These are phyloP conservation scores for Mucuna pruriens DNA, from an alignment of 306 rosid genomes.

Conservation along the genomic window DNA sequence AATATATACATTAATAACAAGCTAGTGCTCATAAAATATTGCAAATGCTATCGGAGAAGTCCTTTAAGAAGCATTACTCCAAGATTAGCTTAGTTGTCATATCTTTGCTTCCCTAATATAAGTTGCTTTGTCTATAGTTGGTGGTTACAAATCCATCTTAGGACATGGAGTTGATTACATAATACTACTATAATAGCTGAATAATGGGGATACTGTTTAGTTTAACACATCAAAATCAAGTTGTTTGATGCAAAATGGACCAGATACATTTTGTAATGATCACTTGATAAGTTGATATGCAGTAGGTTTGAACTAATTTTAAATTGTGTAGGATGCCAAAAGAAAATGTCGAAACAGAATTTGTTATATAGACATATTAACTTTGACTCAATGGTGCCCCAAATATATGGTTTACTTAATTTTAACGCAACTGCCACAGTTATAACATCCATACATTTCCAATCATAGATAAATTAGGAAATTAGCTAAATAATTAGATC, in stretches of 20 bases:
- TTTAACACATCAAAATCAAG: neutral
- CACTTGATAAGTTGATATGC: constrained; percentile 7
- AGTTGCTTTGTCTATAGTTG: neutral
- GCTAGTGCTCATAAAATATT: constrained; percentile 1
- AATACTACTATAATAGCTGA: neutral
- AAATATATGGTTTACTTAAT: neutral
- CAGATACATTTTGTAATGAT: neutral
- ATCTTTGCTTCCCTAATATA: constrained; percentile 12
- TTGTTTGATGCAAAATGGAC: constrained; percentile 19
- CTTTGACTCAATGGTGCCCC: neutral
- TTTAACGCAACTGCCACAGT: neutral
- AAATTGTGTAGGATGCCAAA: neutral
- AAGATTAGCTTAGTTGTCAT: constrained; percentile 38
- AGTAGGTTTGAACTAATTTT: neutral
- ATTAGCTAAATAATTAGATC: neutral
- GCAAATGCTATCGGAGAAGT: neutral
- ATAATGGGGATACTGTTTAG: constrained; percentile 15
- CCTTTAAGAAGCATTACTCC: neutral
- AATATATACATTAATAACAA: neutral
- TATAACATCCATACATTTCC: neutral
- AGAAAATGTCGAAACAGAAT: neutral
- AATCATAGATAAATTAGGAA: neutral
- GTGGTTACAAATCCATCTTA: constrained; percentile 19
- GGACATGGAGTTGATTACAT: neutral
- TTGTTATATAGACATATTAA: neutral